Evolutionary conservation across 164 flowering plant genomes (phyloP).

Genomic region (Litsea cubeba): DNA sequence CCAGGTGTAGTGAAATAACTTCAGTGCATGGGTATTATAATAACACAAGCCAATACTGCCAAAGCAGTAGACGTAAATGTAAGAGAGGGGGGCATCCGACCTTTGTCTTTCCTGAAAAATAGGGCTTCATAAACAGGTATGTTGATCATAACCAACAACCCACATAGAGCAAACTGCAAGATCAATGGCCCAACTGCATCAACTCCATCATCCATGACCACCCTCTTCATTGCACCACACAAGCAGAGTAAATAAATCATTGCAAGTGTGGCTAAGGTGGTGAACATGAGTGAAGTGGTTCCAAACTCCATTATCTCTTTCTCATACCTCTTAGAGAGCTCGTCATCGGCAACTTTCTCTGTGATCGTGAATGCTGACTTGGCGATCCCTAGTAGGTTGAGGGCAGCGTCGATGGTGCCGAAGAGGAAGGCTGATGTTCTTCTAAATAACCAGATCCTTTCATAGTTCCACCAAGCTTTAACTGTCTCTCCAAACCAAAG

Average conservation of each 20-base stretch:
- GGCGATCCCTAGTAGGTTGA: constrained; percentile 20
- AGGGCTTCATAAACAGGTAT: constrained; percentile 50
- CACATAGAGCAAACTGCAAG: constrained; percentile 30
- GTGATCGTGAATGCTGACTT: constrained; percentile 23
- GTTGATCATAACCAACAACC: constrained; percentile 43
- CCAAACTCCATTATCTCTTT: constrained; percentile 37
- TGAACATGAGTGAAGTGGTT: constrained; percentile 32
- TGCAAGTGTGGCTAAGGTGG: constrained; percentile 21
- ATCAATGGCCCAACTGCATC: not conserved
- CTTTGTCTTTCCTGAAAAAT: constrained; percentile 71
- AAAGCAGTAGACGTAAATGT: constrained; percentile 36
- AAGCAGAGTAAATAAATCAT: constrained; percentile 21
- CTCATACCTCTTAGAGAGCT: constrained; percentile 24
- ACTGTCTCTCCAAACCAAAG: constrained; percentile 40
- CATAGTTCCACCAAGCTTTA: constrained; percentile 27
- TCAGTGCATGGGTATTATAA: no score
- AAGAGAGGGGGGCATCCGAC: constrained; percentile 50
- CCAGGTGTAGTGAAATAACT: no score
- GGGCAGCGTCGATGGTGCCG: constrained; percentile 13
- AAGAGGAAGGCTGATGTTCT: constrained; percentile 26
- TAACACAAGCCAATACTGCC: constrained; percentile 21
- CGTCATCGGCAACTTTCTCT: constrained; percentile 26
- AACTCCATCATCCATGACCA: not conserved
- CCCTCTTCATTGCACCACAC: constrained; percentile 11
- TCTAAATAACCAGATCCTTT: constrained; percentile 23